These are phyloP conservation scores for Agaricus sinodeliciosus DNA, from an alignment of 768 basidiomycete genomes.

Conservation along the genomic window DNA sequence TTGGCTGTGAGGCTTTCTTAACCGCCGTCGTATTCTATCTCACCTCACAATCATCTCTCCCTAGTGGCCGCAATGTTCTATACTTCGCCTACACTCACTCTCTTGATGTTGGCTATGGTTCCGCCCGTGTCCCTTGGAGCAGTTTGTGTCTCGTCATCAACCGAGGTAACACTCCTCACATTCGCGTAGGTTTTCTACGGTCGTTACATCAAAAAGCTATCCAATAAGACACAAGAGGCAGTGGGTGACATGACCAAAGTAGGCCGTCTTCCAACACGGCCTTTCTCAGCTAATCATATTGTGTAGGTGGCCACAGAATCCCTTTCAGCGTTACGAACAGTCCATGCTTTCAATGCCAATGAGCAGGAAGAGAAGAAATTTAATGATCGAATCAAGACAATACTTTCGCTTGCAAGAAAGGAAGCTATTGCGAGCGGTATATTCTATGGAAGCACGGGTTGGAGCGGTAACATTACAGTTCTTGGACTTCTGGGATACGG, in stretches of 20 bases:
- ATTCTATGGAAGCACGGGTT: slow-evolving; percentile 88
- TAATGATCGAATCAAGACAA: slow-evolving; percentile 50
- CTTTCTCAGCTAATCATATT: not conserved
- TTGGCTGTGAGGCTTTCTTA: slow-evolving; percentile 60
- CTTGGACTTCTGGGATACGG: slow-evolving; percentile 89
- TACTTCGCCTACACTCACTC: slow-evolving; percentile 80
- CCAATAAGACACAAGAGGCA: slow-evolving; percentile 89
- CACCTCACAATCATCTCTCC: not conserved
- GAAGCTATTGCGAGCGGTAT: slow-evolving; percentile 89
- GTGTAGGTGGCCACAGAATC: slow-evolving; percentile 81
- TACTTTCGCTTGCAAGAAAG: slow-evolving; percentile 72
- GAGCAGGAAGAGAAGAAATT: slow-evolving; percentile 76
- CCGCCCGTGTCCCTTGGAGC: slow-evolving; percentile 84
- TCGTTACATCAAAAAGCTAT: slow-evolving; percentile 86
- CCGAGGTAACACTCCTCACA: not conserved
- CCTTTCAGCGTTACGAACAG: slow-evolving; percentile 78
- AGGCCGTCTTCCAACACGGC: slow-evolving; percentile 22
- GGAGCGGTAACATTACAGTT: slow-evolving; percentile 91
- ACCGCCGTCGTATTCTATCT: not conserved
- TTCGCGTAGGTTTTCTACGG: slow-evolving; percentile 81
- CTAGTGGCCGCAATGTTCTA: slow-evolving; percentile 93
- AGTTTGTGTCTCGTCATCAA: slow-evolving; percentile 32
- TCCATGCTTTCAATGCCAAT: slow-evolving; percentile 87
- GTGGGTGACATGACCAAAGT: slow-evolving; percentile 90
- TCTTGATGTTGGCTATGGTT: slow-evolving; percentile 90